These are phyloP conservation scores for Beta lomatogona DNA, from an alignment of 179 eudicot species.

Conservation along the genomic window DNA sequence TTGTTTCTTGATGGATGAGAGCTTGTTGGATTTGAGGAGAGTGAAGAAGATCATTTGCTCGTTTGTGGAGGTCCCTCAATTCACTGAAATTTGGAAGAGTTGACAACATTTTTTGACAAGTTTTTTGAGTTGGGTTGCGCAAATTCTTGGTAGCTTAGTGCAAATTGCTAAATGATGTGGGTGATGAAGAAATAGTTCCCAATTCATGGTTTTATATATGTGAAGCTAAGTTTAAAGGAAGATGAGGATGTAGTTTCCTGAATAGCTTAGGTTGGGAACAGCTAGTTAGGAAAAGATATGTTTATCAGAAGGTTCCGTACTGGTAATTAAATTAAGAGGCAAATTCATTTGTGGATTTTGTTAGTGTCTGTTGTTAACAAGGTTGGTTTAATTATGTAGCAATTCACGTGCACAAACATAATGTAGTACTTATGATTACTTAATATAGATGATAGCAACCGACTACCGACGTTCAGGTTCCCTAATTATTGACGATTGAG, in stretches of 20 bases:
- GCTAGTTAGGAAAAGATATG: background rate
- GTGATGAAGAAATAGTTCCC: background rate
- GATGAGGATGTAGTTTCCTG: constrained; percentile 27
- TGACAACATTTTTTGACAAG: constrained; percentile 20
- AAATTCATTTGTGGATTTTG: constrained; percentile 4
- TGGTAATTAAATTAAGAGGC: background rate
- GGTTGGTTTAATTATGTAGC: background rate
- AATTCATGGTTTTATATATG: constrained; percentile 6
- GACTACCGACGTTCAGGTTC: background rate
- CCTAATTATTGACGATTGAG: background rate
- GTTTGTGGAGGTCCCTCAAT: constrained; percentile 46
- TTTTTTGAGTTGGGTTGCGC: background rate
- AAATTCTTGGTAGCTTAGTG: background rate
- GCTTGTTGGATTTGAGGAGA: constrained; percentile 38
- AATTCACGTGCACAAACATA: constrained; percentile 10
- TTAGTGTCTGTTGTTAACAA: constrained; percentile 10
- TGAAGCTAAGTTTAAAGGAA: constrained; percentile 1
- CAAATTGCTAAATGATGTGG: background rate
- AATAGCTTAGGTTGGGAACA: constrained; percentile 24
- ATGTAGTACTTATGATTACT: background rate
- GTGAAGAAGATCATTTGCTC: constrained; percentile 47
- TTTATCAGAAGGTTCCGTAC: constrained; percentile 29
- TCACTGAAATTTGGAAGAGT: constrained; percentile 32
- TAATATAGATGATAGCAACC: background rate
- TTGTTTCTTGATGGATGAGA: constrained; percentile 33